Evolutionary conservation across 371 early-diverging fungal genomes (phyloP), one percentile per base, ranked within the genome.

Genomic region (Apophysomyces variabilis): DNA sequence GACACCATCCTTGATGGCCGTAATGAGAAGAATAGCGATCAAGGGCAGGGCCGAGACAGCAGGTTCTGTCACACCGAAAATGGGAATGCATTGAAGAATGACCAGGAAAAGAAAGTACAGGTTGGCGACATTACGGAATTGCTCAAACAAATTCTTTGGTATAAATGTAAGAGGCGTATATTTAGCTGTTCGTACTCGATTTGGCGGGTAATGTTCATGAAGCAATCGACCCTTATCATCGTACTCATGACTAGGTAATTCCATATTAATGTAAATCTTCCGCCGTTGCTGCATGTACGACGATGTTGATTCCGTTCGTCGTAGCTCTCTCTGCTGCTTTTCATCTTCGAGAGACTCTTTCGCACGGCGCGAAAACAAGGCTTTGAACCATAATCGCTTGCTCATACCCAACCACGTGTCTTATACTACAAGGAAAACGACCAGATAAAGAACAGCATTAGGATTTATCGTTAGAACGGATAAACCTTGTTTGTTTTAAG

Each of bases 21-120:
- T 92, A 13, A 92, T 89, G 16, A 89, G 66, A 9, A 96, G 70
- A 47, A 97, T 94, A 36, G 91, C 78, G 38, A 87, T 66, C 36
- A 99, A 82, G 0, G 98, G 97, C 11, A 98, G 75, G 12, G 93
- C 75, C 4, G 97, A 93, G 8, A 95, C 94, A 38, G 81, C 90
- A 35, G 86, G 88, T 65, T 92, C 91, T 3, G 90, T 88, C 4
- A 94, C 93, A 26, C 93, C 92, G 79, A 80, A 93, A 38, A 87
- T 64, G 45, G 84, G 92, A 60, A 89, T 83, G 71, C 86, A 85
- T 72, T 94, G 94, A 45, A 95, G 76, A 43, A 82, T 72, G 5
- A 93, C 91, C 5, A 92, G 86, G 64, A 96, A 88, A 58, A 97
- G 75, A 70, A 99, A 99, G 80, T 96, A 99, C n/a, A 96, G 67